Evolutionary conservation across 2,329 filamentous ascomycete species (phyloP), one percentile per base, ranked within the genome.

Genomic region (Trichoderma koningii): DNA sequence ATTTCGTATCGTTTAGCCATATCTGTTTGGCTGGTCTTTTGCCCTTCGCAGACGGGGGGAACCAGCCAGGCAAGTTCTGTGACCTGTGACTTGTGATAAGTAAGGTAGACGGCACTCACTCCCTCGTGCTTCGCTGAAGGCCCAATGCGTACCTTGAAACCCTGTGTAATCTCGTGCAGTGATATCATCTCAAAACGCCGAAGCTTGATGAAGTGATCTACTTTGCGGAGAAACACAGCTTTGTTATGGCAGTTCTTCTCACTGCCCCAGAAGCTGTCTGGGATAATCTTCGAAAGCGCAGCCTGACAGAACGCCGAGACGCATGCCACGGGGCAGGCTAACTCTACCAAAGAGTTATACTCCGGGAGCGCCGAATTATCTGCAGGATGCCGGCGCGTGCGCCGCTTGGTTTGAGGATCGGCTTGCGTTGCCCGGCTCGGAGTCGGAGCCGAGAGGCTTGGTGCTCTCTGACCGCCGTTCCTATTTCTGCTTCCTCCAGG

Each of bases 251-350:
- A 63, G 0, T 77, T 75, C 1, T 82, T 73, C 1, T 83, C 85
- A 19, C 73, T 69, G 0, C 93, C 93, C 87, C 91, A 96, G 65
- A 97, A 89, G 3, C 81, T 84, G 50, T 82, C 79, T 0, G 94
- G 94, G 30, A 99, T 83, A 17, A 97, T 79, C 65, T 85, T 90
- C 21, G 80, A 80, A 34, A 97, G 73, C 0, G 89, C 88, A 3
- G 92, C 89, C 72, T 89, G 90, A 74, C 93, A 97, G 73, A 96
- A 98, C 0, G 91, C 89, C 4, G 93, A 96, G 2, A 98, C 90
- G 55, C 87, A 83, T 1, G 87, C 79, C 3, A 79, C 69, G 0
- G 90, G 85, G 17, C 87, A 92, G 1, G 93, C 89, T 69, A 91
- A 78, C 21, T 89, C 85, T 41, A 87, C 86, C 51, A 95, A 78